phyloP scores from a whole-genome alignment of 2,329 filamentous ascomycete species.

The Fusarium sp. region DNA sequence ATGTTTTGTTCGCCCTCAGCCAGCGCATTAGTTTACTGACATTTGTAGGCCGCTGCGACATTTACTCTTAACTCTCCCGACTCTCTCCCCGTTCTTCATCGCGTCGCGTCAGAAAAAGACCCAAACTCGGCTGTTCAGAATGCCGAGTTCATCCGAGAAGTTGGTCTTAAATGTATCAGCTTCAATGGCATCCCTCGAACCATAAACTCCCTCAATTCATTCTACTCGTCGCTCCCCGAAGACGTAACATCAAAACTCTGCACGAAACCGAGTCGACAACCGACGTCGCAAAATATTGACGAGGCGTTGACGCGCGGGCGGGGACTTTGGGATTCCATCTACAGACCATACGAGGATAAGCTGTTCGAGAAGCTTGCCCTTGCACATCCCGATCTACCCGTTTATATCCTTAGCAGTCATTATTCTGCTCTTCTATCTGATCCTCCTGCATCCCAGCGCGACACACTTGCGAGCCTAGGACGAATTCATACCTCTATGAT shows the following conservation, averaged over 20 bases:
- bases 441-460: conserved; percentile 59
- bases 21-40: background rate
- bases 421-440: conserved; percentile 81
- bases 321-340: conserved; percentile 79
- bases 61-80: conserved; percentile 90
- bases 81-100: conserved; percentile 73
- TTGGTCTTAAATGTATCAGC: conserved; percentile 80
- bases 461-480: conserved; percentile 67
- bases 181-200: conserved; percentile 86
- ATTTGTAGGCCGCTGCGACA: conserved; percentile 75
- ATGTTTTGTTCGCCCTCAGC: conserved; percentile 25
- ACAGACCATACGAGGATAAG: conserved; percentile 78
- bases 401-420: conserved; percentile 80
- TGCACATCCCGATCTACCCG: conserved; percentile 84
- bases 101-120: conserved; percentile 54
- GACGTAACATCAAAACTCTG: conserved; percentile 65
- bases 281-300: conserved; percentile 64
- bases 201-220: conserved; percentile 83
- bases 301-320: conserved; percentile 68
- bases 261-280: conserved; percentile 65
- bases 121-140: conserved; percentile 53
- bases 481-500: conserved; percentile 78
- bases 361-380: conserved; percentile 75
- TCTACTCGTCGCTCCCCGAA: conserved; percentile 70
- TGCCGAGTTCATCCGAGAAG: conserved; percentile 79